These are phyloP conservation scores for Dothideomycetes sp. DNA, from an alignment of 2,329 filamentous ascomycete genomes.

Conservation along the genomic window DNA sequence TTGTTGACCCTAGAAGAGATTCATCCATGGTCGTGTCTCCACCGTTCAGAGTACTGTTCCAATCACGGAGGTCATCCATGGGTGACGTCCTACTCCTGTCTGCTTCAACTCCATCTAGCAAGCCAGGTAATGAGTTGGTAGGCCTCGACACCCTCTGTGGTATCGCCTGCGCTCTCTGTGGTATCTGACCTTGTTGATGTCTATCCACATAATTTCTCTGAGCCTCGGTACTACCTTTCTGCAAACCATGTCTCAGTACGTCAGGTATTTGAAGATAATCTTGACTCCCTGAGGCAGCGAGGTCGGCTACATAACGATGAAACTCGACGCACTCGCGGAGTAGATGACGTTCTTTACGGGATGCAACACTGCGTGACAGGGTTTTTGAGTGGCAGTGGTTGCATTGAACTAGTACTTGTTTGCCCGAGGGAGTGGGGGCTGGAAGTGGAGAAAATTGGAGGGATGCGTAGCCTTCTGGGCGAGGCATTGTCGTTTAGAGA, in stretches of 20 bases:
- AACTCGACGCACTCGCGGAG: constrained; percentile 4
- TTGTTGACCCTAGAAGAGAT: not conserved
- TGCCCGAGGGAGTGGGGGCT: constrained; percentile 3
- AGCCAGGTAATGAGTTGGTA: not conserved
- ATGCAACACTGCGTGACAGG: constrained; percentile 5
- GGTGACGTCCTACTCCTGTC: not conserved
- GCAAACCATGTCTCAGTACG: not conserved
- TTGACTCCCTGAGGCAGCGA: too few relatives aligned
- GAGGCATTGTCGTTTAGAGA: constrained; percentile 2
- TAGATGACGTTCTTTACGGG: constrained; percentile 2
- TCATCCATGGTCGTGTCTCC: constrained; percentile 3
- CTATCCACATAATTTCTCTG: not conserved
- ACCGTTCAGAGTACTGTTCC: not conserved
- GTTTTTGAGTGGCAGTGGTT: constrained; percentile 6
- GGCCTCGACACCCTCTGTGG: too few relatives aligned
- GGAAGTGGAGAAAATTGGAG: constrained; percentile 9
- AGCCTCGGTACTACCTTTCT: not conserved
- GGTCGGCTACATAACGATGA: not conserved
- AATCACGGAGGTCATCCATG: not conserved
- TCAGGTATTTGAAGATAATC: too few relatives aligned
- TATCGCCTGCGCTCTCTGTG: not conserved
- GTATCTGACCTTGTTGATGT: not conserved
- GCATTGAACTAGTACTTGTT: constrained; percentile 7
- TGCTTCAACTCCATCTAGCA: not conserved
- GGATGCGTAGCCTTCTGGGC: constrained; percentile 10